These are phyloP conservation scores for Ophiostoma tasmaniense DNA, from an alignment of 2,329 filamentous ascomycete genomes.

Conservation along the genomic window DNA sequence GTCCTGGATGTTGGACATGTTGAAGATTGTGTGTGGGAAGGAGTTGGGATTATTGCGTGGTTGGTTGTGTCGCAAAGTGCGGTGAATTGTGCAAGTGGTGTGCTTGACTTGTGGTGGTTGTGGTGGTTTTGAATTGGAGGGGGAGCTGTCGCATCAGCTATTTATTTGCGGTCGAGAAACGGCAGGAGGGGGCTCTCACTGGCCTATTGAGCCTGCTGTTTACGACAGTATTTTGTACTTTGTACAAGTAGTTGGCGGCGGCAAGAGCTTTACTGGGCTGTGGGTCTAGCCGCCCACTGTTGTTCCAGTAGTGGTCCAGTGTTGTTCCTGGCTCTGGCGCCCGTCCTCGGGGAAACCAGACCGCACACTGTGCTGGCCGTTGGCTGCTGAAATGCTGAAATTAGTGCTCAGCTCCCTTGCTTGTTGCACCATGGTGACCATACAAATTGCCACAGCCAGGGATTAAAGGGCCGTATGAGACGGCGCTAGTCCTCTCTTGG, in stretches of 20 bases:
- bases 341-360: constrained; percentile 17
- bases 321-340: not conserved
- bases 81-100: not conserved
- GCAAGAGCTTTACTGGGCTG: not conserved
- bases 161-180: constrained; percentile 10
- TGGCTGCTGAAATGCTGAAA: not conserved
- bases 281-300: not conserved
- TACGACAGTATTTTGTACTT: no score
- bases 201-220: constrained; percentile 2
- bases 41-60: not conserved
- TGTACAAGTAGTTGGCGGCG: not conserved
- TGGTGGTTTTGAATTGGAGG: constrained; percentile 4
- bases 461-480: not conserved
- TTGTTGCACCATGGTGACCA: not conserved
- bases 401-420: constrained; percentile 8
- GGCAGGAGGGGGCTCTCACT: constrained; percentile 8
- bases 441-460: not conserved
- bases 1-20: constrained; percentile 40
- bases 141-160: constrained; percentile 12
- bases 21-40: constrained; percentile 10
- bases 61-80: not conserved
- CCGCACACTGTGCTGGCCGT: not conserved
- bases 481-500: constrained; percentile 6
- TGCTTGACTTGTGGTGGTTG: not conserved
- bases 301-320: not conserved